Evolutionary conservation across 345 rosid species (phyloP).

Genomic region (Moricandia arvensis): DNA sequence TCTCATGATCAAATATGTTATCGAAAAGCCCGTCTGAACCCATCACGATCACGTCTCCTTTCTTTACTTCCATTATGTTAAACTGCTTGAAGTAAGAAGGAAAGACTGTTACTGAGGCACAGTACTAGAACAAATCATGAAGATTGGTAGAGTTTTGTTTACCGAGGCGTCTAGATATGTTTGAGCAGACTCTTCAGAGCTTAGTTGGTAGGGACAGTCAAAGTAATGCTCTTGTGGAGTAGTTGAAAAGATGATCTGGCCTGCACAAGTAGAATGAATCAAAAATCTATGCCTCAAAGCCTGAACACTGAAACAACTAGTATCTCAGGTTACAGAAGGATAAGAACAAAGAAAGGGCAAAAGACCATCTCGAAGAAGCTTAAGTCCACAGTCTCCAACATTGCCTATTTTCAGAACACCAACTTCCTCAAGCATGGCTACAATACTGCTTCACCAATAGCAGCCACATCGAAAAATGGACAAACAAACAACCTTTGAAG

Average conservation of each 20-base stretch:
- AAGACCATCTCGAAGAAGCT: not conserved
- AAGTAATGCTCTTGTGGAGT: conserved; percentile 88
- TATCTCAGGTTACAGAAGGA: not conserved
- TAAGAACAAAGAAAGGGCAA: not conserved
- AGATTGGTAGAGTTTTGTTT: not conserved
- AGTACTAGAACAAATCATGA: not conserved
- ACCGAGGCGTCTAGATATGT: conserved; percentile 89
- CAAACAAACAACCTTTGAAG: not conserved
- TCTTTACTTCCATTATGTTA: not conserved
- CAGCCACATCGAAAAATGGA: not conserved
- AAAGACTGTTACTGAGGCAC: not conserved
- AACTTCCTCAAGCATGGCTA: not conserved
- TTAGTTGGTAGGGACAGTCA: conserved; percentile 85
- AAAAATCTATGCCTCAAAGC: not conserved
- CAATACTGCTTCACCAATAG: not conserved
- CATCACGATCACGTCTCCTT: not conserved
- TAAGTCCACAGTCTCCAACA: not conserved
- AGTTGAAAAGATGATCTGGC: conserved; percentile 61
- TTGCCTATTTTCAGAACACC: not conserved
- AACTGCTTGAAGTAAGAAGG: not conserved
- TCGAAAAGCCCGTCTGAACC: conserved; percentile 34
- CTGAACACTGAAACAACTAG: not conserved
- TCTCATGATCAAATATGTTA: conserved; percentile 76
- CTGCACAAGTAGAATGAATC: conserved; percentile 39
- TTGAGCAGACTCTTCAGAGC: conserved; percentile 75